phyloP scores from a whole-genome alignment of 768 basidiomycete genomes.

The Suillus subalutaceus region DNA sequence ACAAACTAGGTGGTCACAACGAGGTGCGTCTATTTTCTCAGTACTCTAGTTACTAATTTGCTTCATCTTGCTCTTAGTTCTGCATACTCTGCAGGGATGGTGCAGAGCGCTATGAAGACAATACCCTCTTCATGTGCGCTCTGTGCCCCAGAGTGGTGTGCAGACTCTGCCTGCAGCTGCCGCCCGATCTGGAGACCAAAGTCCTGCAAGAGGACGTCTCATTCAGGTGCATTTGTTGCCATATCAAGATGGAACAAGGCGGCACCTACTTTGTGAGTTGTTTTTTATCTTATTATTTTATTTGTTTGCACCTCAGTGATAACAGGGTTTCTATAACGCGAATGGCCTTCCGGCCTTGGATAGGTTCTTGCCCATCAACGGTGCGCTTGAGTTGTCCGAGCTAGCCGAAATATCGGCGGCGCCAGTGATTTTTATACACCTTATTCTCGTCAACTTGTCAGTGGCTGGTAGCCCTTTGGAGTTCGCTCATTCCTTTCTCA shows the following conservation, averaged over 20 bases:
- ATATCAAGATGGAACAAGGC: neutral
- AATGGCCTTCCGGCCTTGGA: neutral
- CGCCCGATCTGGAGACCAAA: neutral
- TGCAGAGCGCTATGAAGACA: neutral
- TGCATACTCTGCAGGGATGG: neutral
- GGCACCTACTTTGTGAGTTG: slow-evolving; percentile 4
- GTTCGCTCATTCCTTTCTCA: neutral
- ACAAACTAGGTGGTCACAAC: neutral
- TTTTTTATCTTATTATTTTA: neutral
- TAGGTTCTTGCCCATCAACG: neutral
- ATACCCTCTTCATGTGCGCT: neutral
- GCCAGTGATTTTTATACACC: neutral
- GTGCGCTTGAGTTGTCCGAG: neutral
- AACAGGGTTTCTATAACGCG: neutral
- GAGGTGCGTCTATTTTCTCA: neutral
- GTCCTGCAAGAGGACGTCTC: neutral
- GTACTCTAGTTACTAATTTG: neutral
- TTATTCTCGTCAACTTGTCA: neutral
- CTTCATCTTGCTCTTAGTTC: neutral
- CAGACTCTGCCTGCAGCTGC: neutral
- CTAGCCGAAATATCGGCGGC: neutral
- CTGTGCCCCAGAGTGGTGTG: neutral
- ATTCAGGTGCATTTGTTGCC: neutral
- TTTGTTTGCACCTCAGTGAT: neutral
- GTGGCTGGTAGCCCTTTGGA: neutral